phyloP scores from a whole-genome alignment of 2,329 filamentous ascomycete genomes.

The Helminthosporium solani region DNA sequence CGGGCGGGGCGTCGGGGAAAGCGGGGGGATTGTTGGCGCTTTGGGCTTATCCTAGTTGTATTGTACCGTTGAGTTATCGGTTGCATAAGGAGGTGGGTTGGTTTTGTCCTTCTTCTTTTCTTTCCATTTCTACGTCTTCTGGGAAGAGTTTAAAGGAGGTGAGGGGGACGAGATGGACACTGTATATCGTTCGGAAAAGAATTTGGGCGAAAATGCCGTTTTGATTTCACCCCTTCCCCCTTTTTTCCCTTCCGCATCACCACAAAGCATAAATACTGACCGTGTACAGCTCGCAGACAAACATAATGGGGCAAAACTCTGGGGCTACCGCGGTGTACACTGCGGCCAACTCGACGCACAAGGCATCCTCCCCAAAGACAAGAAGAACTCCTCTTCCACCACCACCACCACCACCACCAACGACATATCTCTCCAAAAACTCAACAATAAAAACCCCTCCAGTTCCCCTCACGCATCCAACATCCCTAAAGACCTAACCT shows the following conservation, averaged over 20 bases:
- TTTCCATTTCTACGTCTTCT: neutral
- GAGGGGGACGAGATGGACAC: neutral
- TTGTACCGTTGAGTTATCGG: conserved; percentile 82
- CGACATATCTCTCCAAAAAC: conserved; percentile 58
- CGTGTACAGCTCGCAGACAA: conserved; percentile 65
- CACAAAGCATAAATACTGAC: too few relatives aligned
- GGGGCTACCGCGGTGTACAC: conserved; percentile 81
- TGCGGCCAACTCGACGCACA: conserved; percentile 66
- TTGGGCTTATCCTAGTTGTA: conserved; percentile 84
- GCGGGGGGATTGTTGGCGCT: conserved; percentile 85
- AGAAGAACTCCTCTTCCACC: conserved; percentile 12
- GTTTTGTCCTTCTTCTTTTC: neutral
- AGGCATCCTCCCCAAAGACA: conserved; percentile 42
- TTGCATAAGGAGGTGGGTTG: conserved; percentile 66
- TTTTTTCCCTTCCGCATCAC: too few relatives aligned
- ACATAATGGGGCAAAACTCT: conserved; percentile 73
- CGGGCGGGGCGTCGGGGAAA: conserved; percentile 91
- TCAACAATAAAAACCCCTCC: conserved; percentile 51
- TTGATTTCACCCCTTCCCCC: too few relatives aligned
- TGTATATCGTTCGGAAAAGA: neutral
- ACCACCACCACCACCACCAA: conserved; percentile 16
- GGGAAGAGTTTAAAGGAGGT: neutral
- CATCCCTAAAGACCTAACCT: conserved; percentile 78
- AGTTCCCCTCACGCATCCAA: conserved; percentile 57
- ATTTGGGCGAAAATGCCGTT: neutral